Evolutionary conservation across 2,329 filamentous ascomycete species (phyloP), one percentile per base, ranked within the genome.

Genomic region (Sclerotinia trifoliorum): DNA sequence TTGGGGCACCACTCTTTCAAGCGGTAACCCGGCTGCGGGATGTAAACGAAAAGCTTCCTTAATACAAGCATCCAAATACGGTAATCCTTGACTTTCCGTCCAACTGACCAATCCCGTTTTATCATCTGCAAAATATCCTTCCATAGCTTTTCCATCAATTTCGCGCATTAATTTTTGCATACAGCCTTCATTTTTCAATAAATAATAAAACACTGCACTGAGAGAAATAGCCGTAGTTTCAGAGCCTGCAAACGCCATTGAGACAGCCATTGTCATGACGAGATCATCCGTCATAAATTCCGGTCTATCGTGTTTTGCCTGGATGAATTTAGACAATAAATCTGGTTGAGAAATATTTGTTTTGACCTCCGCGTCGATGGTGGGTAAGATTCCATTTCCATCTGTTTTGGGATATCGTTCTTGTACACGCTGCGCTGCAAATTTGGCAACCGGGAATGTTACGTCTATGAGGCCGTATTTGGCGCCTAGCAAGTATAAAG

Each of bases 211-310:
- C 0, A 93, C 85, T 8, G 88, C 84, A 7, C 86, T 85, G 0
- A 94, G 82, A 8, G 85, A 87, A 75, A 94, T 94, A 51, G 90
- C 91, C 0, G 91, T 94, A 0, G 91, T 94, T 78, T 95, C 92
- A 2, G 86, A 90, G 4, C 91, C 91, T 0, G 92, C 92, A 73
- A 90, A 87, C 0, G 85, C 85, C 89, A 91, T 91, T 68, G 83
- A 87, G n/a, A 89, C 85, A 62, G 88, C 89, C 80, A 90, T 89
- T 8, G 88, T 88, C 71, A 90, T 86, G 15, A 92, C 89, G 11
- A 90, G 82, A 4, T 82, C 83, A 74, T 92, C 87, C 32, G 83
- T 87, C 88, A 93, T 91, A 78, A 92, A 90, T 2, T 88, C 86
- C 0, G 89, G 89, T 55, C 89, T 86, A 24, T 87, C 83, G 73